Evolutionary conservation across 495 filamentous ascomycete genomes (phyloP).

Genomic region (Sporormia fimetaria): DNA sequence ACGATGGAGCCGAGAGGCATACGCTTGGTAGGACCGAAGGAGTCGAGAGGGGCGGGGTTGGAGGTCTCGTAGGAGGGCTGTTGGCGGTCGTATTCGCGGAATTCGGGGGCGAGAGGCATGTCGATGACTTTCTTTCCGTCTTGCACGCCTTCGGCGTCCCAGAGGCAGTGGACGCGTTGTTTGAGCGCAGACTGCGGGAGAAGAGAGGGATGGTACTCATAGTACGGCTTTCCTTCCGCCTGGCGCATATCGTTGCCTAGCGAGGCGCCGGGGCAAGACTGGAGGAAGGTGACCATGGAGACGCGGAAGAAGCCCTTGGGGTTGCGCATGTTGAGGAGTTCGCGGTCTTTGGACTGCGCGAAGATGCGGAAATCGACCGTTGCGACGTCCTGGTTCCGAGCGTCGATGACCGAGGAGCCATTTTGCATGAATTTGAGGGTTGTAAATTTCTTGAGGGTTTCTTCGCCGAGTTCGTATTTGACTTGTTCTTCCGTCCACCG

Average conservation of each 20-base stretch:
- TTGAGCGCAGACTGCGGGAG: constrained; percentile 26
- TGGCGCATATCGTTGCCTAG: constrained; percentile 29
- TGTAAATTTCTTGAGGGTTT: constrained; percentile 23
- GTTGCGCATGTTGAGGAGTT: constrained; percentile 24
- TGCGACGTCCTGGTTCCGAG: constrained; percentile 23
- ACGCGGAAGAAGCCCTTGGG: constrained; percentile 29
- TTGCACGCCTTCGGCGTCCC: constrained; percentile 6
- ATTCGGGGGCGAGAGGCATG: constrained; percentile 12
- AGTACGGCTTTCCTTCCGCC: constrained; percentile 29
- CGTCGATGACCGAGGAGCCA: constrained; percentile 27
- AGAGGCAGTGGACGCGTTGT: constrained; percentile 26
- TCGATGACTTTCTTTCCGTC: constrained; percentile 21
- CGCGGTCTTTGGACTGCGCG: constrained; percentile 17
- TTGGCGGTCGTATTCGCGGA: constrained; percentile 11
- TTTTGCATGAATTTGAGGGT: constrained; percentile 31
- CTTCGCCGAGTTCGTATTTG: constrained; percentile 18
- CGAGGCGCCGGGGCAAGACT: constrained; percentile 25
- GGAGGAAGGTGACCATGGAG: constrained; percentile 26
- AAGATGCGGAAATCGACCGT: constrained; percentile 26
- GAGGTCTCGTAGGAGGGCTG: constrained; percentile 24
- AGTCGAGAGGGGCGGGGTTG: constrained; percentile 17
- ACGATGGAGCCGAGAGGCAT: constrained; percentile 30
- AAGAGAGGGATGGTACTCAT: constrained; percentile 27
- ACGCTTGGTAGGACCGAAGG: constrained; percentile 21
- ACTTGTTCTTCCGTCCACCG: constrained; percentile 21